Evolutionary conservation across 352 stramenopile genomes (phyloP).

Genomic region (Pythium chondricola): DNA sequence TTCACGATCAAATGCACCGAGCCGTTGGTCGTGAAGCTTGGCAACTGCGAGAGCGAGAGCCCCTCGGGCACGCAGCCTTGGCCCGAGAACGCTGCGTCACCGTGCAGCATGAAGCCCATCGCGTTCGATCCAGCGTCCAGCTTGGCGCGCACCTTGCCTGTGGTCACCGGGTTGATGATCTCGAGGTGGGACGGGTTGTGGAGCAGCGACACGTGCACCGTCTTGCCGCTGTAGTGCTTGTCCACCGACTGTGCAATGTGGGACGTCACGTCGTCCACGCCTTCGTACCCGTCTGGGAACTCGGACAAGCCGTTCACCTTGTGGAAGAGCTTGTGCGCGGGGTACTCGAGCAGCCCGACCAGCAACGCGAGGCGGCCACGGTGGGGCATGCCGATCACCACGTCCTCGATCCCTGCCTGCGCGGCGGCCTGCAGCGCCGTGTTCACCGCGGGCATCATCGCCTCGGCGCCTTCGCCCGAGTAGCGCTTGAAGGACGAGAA

Average conservation of each 20-base stretch:
- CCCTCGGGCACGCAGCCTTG: conserved; percentile 81
- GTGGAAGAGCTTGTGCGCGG: conserved; percentile 76
- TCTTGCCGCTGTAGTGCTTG: conserved; percentile 47
- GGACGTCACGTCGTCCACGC: conserved; percentile 80
- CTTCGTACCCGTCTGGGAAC: conserved; percentile 48
- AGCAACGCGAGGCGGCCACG: conserved; percentile 74
- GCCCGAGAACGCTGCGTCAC: conserved; percentile 81
- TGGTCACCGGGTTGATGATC: conserved; percentile 83
- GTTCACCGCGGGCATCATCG: conserved; percentile 72
- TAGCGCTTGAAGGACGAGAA: conserved; percentile 86
- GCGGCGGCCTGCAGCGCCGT: conserved; percentile 57
- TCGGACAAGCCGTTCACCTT: conserved; percentile 76
- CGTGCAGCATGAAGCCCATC: conserved; percentile 83
- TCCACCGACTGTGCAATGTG: conserved; percentile 78
- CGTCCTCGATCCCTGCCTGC: conserved; percentile 42
- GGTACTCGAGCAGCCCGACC: conserved; percentile 72
- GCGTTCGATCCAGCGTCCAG: conserved; percentile 54
- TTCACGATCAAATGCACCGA: conserved; percentile 87
- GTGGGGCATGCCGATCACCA: conserved; percentile 86
- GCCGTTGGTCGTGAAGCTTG: conserved; percentile 66
- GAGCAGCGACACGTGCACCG: conserved; percentile 76
- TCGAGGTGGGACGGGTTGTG: conserved; percentile 87
- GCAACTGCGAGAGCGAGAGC: conserved; percentile 68
- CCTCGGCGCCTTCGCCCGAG: conserved; percentile 77
- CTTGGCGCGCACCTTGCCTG: conserved; percentile 82